Base-by-base conservation (phyloP, 2,329 filamentous ascomycete genomes). In the Penicillium decumbens region DNA sequence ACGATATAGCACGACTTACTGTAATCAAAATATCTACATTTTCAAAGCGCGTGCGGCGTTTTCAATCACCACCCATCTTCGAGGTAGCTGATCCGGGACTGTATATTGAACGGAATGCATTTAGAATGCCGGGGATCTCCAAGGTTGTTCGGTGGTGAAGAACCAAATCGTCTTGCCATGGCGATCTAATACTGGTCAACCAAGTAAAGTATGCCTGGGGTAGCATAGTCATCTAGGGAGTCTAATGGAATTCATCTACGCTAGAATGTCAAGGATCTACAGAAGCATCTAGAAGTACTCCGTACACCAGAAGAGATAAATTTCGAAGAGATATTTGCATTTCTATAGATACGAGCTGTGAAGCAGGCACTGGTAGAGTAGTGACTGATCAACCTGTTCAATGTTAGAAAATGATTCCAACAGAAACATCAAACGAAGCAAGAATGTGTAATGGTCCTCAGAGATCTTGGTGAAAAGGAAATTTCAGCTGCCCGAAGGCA, bases 401-500 rank as follows among this genome's bases (percentile, higher is more conserved):
- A 53, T 35, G 57, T 66, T 58, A 66, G 62, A 53, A 46, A 49
- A 25, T 24, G 41, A 43, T 51, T 51, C 29, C 29, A 54, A 60
- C 47, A 28, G 50, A 45, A 41, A 27, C 44, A 49, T 48, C 47
- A 56, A 50, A 51, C 32, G 53, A 49, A 54, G 48, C 40, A 33
- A 59, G 47, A 28, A 49, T 55, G 47, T 54, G 43, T 39, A 27
- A 56, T 54, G 51, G 64, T 74, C 78, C 79, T 84, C 81, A 83
- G 81, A 80, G 81, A 84, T 84, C 81, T 84, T 84, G 81, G 81
- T 84, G 79, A 76, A 69, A 75, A 69, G 67, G 65, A 65, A 74
- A 76, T 73, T 76, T 82, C 80, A 83, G 37, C 75, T 60, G 73
- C 75, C 75, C 69, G 62, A 20, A 76, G 72, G 77, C 71, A 73